Evolutionary conservation across 129 eudicot species (phyloP).

Genomic region (Glebionis coronaria): DNA sequence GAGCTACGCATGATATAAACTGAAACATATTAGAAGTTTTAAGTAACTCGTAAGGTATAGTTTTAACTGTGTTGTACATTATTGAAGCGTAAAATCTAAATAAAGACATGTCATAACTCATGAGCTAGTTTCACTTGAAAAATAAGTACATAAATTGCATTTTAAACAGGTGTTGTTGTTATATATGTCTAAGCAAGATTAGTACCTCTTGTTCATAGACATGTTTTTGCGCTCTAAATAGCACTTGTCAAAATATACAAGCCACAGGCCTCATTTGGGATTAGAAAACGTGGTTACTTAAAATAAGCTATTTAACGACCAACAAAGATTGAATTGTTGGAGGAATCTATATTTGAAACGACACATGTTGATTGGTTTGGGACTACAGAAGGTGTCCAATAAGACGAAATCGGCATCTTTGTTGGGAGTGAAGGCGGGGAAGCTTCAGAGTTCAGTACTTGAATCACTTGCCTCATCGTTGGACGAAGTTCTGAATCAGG

Average conservation of each 20-base stretch:
- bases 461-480: conserved; percentile 39
- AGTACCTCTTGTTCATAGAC: too few species aligned
- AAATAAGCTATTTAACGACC: not conserved
- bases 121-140: too few species aligned
- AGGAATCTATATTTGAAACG: not conserved
- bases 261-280: not conserved
- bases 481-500: conserved; percentile 38
- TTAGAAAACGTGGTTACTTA: not conserved
- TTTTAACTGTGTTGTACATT: too few species aligned
- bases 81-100: too few species aligned
- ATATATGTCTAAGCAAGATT: too few species aligned
- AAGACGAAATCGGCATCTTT: conserved; percentile 30
- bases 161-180: too few species aligned
- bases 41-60: too few species aligned
- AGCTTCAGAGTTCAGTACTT: conserved; percentile 34
- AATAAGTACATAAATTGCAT: too few species aligned
- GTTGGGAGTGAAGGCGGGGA: conserved; percentile 36
- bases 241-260: not conserved
- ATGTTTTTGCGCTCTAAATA: not conserved
- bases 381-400: conserved; percentile 6
- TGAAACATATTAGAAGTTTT: too few species aligned
- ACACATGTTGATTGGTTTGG: not conserved
- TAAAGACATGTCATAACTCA: too few species aligned
- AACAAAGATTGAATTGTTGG: not conserved
- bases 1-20: not conserved